Conservation (phyloP, 1,139 yeast species). For the Kazachstania sp. region DNA sequence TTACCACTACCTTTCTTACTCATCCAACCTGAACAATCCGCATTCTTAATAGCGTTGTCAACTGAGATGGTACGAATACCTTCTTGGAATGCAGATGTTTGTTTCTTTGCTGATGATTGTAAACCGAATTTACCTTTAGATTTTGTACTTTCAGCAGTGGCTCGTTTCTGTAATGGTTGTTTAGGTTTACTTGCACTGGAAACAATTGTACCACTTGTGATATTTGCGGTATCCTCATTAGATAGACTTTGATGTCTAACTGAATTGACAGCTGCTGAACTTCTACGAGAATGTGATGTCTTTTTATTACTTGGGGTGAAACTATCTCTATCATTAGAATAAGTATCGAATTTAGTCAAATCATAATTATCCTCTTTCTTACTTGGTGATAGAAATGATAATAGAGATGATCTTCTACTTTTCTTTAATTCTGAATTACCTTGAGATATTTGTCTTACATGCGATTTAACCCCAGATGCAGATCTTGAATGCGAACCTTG, state of each 20-base stretch:
- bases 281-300: slow-evolving; percentile 9
- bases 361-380: slow-evolving; percentile 7
- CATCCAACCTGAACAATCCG: slow-evolving; percentile 91
- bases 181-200: neutral
- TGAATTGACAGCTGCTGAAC: slow-evolving; percentile 9
- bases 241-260: slow-evolving; percentile 6
- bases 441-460: neutral
- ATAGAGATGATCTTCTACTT: slow-evolving; percentile 25
- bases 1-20: slow-evolving; percentile 79
- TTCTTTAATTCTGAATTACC: slow-evolving; percentile 7
- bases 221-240: neutral
- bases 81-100: slow-evolving; percentile 88
- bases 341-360: slow-evolving; percentile 3
- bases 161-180: neutral
- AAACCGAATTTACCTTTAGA: neutral
- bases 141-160: neutral
- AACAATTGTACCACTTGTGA: neutral
- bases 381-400: slow-evolving; percentile 15
- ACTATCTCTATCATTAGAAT: neutral
- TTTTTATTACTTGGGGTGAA: neutral
- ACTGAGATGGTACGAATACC: slow-evolving; percentile 80
- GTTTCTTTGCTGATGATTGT: slow-evolving; percentile 33
- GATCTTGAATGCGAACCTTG: neutral
- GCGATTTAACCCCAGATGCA: slow-evolving; percentile 1
- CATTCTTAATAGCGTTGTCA: slow-evolving; percentile 63